phyloP scores from a whole-genome alignment of 2,329 filamentous ascomycete genomes.

The Aspergillus thermomutatus region DNA sequence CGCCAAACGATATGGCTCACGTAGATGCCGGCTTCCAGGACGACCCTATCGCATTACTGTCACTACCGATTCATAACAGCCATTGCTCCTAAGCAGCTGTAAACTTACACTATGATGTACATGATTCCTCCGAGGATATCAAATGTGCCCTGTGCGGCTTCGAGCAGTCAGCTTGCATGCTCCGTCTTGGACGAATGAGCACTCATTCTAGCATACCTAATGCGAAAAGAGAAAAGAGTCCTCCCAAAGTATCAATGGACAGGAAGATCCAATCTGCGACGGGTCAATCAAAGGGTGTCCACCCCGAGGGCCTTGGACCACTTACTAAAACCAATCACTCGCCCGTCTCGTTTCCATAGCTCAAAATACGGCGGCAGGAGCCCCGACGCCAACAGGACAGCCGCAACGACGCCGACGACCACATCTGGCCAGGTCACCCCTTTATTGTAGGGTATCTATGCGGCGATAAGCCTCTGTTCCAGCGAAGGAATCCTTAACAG shows the following conservation, averaged over 20 bases:
- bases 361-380: conserved; percentile 61
- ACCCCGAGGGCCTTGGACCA: conserved; percentile 1
- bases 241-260: conserved; percentile 58
- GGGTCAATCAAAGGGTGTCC: background rate
- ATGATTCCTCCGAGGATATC: conserved; percentile 59
- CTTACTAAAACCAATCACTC: conserved; percentile 60
- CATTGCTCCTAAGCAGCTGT: background rate
- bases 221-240: conserved; percentile 62
- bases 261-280: conserved; percentile 54
- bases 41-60: conserved; percentile 38
- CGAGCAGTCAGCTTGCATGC: conserved; percentile 13
- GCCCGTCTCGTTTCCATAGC: conserved; percentile 58
- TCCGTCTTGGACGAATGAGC: background rate
- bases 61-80: background rate
- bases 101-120: conserved; percentile 58
- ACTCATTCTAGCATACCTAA: conserved; percentile 43
- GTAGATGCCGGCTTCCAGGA: conserved; percentile 61
- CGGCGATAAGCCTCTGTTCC: background rate
- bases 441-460: conserved; percentile 51
- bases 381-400: conserved; percentile 55
- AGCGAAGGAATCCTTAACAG: background rate
- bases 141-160: conserved; percentile 59
- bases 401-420: conserved; percentile 57
- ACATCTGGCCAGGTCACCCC: conserved; percentile 55
- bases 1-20: conserved; percentile 58